Evolutionary conservation across 2,329 filamentous ascomycete genomes (phyloP).

Genomic region (Talaromyces verruculosus): DNA sequence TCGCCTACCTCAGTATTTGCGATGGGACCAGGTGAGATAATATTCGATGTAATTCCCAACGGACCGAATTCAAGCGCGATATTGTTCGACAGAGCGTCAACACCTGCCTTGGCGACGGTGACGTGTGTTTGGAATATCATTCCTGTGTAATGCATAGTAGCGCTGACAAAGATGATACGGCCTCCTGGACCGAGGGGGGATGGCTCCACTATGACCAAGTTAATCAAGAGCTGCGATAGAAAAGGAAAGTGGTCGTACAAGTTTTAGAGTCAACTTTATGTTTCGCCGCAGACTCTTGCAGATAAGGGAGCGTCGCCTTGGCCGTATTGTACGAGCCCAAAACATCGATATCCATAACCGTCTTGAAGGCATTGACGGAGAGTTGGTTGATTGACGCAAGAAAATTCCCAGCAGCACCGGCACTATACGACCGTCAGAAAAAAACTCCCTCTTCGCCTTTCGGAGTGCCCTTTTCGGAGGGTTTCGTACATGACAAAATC

Average conservation of each 20-base stretch:
- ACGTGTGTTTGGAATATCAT: conserved; percentile 85
- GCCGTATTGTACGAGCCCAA: conserved; percentile 91
- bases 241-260: conserved; percentile 30
- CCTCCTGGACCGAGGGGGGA: conserved; percentile 64
- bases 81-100: conserved; percentile 79
- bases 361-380: conserved; percentile 85
- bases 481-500: conserved; percentile 80
- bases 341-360: conserved; percentile 95
- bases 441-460: too few relatives aligned
- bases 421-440: conserved; percentile 51
- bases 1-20: conserved; percentile 66
- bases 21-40: conserved; percentile 86
- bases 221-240: too few relatives aligned
- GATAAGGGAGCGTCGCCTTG: conserved; percentile 83
- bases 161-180: conserved; percentile 85
- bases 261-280: conserved; percentile 61
- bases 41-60: conserved; percentile 79
- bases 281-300: conserved; percentile 70
- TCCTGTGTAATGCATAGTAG: conserved; percentile 87
- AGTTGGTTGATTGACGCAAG: conserved; percentile 79
- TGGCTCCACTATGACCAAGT: conserved; percentile 25
- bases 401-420: conserved; percentile 95
- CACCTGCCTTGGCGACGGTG: conserved; percentile 84
- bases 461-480: background rate
- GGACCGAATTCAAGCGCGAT: conserved; percentile 89